Evolutionary conservation across 164 flowering plant species (phyloP).

Genomic region (Stephania yunnanensis): DNA sequence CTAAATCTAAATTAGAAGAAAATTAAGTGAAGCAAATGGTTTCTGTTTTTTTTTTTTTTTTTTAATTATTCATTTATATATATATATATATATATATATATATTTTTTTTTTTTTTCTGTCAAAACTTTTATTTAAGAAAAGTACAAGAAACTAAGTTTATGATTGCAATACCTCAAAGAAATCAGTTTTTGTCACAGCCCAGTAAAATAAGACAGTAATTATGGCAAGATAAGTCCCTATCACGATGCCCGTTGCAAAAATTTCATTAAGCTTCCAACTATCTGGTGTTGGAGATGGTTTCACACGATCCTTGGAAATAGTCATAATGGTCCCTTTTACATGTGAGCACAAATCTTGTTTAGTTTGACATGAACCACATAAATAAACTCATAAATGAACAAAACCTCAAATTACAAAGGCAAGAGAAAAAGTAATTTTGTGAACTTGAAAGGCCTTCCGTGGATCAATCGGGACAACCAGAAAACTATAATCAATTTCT

Average conservation of each 20-base stretch:
- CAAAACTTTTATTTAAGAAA: not conserved
- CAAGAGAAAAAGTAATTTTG: not conserved
- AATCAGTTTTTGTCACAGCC: constrained; percentile 41
- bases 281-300: constrained; percentile 83
- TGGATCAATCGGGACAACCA: not conserved
- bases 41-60: not conserved
- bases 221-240: constrained; percentile 84
- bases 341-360: constrained; percentile 7
- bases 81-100: no score
- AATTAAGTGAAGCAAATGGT: not conserved
- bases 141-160: not conserved
- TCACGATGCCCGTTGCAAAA: constrained; percentile 76
- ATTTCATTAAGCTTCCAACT: constrained; percentile 87
- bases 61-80: no score
- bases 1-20: not conserved
- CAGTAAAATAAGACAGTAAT: constrained; percentile 80
- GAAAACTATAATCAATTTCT: no score
- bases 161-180: constrained; percentile 64
- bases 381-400: not conserved
- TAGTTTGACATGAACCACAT: not conserved
- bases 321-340: constrained; percentile 81
- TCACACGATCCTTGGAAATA: constrained; percentile 74
- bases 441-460: not conserved
- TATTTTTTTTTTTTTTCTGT: not conserved
- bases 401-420: not conserved